Conservation (phyloP, 2,329 filamentous ascomycete species). For the Aspergillus spinulosporus region DNA sequence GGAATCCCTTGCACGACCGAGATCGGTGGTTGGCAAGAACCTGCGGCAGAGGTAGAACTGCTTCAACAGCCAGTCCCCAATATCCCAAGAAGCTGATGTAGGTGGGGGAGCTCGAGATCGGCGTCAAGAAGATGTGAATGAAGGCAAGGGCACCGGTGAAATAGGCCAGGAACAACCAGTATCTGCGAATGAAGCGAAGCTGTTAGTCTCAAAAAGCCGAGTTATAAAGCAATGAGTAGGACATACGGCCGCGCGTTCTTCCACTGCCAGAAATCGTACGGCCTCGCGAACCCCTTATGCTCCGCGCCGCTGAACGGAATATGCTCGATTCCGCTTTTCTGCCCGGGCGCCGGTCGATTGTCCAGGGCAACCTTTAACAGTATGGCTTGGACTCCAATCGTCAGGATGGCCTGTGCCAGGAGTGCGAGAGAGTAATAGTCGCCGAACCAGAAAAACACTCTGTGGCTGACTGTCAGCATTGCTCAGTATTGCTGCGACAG, state of each 20-base stretch:
- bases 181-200: too few species aligned
- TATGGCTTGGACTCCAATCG: conserved; percentile 59
- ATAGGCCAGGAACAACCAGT: conserved; percentile 60
- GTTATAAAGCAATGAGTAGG: neutral
- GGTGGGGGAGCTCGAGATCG: conserved; percentile 43
- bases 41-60: conserved; percentile 50
- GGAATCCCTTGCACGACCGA: conserved; percentile 52
- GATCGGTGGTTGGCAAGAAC: conserved; percentile 50
- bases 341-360: conserved; percentile 51
- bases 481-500: neutral
- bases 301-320: conserved; percentile 39
- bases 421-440: conserved; percentile 60
- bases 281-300: conserved; percentile 44
- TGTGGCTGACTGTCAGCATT: conserved; percentile 29
- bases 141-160: conserved; percentile 51
- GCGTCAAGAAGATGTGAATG: conserved; percentile 55
- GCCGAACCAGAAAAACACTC: conserved; percentile 67
- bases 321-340: conserved; percentile 43
- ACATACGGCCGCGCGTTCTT: conserved; percentile 53
- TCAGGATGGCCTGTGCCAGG: conserved; percentile 61
- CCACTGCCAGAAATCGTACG: conserved; percentile 67
- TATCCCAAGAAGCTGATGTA: conserved; percentile 50
- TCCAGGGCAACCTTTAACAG: conserved; percentile 62
- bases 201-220: neutral
- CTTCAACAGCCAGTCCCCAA: conserved; percentile 50